phyloP scores from a whole-genome alignment of 371 early-diverging fungal genomes.

The Lichtheimia corymbifera region DNA sequence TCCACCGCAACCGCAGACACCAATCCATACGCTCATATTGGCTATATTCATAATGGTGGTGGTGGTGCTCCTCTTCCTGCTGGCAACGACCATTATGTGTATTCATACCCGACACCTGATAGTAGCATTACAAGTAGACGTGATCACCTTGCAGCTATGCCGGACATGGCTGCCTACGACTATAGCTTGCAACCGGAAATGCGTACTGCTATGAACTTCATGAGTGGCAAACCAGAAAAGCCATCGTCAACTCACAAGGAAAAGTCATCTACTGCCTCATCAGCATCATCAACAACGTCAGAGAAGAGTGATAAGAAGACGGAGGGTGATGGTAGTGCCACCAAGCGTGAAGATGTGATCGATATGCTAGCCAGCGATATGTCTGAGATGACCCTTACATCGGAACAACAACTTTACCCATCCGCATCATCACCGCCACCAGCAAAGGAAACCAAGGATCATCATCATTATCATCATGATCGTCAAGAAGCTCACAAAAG shows the following conservation, averaged over 20 bases:
- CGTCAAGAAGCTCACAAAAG: neutral
- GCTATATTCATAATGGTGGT: no score
- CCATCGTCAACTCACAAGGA: conserved; percentile 22
- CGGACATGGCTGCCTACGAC: conserved; percentile 21
- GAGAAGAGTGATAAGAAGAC: no score
- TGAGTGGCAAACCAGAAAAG: conserved; percentile 15
- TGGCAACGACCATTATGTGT: no score
- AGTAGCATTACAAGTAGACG: conserved; percentile 22
- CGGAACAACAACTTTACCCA: neutral
- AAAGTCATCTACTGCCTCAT: conserved; percentile 1
- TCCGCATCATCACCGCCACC: no score
- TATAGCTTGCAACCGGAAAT: conserved; percentile 23
- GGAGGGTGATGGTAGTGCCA: no score
- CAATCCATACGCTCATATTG: neutral
- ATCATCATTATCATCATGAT: neutral
- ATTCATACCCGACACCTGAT: no score
- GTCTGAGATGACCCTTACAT: conserved; percentile 5
- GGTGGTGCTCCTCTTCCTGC: no score
- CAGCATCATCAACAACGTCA: neutral
- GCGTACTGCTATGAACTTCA: conserved; percentile 27
- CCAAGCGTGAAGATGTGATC: neutral
- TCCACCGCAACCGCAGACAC: conserved; percentile 1
- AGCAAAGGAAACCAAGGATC: neutral
- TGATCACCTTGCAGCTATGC: conserved; percentile 30
- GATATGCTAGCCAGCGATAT: conserved; percentile 14